Base-by-base conservation (phyloP, 768 basidiomycete genomes). In the Hericium coralloides region DNA sequence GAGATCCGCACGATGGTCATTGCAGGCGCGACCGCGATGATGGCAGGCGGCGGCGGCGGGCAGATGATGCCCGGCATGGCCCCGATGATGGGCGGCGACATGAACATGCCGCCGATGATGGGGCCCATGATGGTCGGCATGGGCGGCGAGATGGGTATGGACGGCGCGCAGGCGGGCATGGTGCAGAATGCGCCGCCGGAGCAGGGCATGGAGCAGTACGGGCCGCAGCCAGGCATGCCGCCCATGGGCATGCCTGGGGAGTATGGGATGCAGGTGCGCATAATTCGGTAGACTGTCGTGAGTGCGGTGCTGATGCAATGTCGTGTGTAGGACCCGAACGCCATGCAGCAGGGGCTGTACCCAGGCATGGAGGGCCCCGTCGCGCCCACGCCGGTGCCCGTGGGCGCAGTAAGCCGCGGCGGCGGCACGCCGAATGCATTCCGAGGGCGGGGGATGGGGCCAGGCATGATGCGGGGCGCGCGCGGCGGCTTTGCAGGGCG, bases 1-100 rank as follows among this genome's bases (percentile, higher is more conserved):
- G 91, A 93, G 58, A 77, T 92, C 56, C 85, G 89, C 39, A 83
- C 85, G 58, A 92, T 92, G 87, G 87, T 92, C 54, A 88, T 92
- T 83, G 85, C 88, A 8, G 85, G 87, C 17, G 83, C 88, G 59
- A 83, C 82, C 20, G 80, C 85, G 9, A 83, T 90, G 80, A 87
- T 89, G 87, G 79, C 79, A 56, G 78, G 78, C 58, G 83, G 74
- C n/a, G 78, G 63, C 31, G 72, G 71, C 18, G 80, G 75, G 58
- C 65, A 65, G 63, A 71, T 72, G 70, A 72, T 71, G 49, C 68
- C 69, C 62, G 64, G 56, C 38, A 70, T 71, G 67, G 66, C 67
- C 65, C 64, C 60, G 36, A 58, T 62, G 36, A 70, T 69, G 14
- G 45, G 54, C 2, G 63, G 59, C 50, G 62, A 56, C 49, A 58